Base-by-base conservation (phyloP, 805 yeast genomes). In the Phaffomyces antillensis region DNA sequence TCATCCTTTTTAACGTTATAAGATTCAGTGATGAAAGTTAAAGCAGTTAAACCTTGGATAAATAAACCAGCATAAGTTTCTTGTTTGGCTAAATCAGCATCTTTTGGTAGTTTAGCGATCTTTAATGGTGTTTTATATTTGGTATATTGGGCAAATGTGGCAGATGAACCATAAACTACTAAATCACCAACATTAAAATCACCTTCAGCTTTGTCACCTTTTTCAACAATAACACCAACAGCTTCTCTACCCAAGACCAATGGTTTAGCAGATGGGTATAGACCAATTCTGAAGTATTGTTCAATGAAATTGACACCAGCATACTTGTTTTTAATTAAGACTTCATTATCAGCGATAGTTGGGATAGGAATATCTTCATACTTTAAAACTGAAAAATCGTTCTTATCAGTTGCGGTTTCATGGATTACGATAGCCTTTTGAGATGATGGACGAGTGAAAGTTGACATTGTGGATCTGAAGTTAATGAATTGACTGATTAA, bases 261-360 rank as follows among this genome's bases (percentile, higher is more conserved):
- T 0, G 98, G 97, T 40, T 65, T 59, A 26, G 65, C 56, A 13
- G 70, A 56, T 8, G 86, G 84, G 58, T 90, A 90, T 6, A 83
- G 56, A 5, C 96, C 96, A 41, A 67, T 75, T 58, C 96, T 76
- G 68, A 85, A 86, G 65, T 89, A 90, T 5, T 79, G 70, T 56
- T 90, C 97, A 52, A 88, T 83, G 68, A 76, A 85, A 55, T 88
- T 88, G 56, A 88, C 67, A 31, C 98, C 98, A 12, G 89, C 73
- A 54, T 76, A 88, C 44, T 68, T 72, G 70, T 84, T 86, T 64
- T 83, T 82, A 58, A 90, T 71, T 40, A 90, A 68, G 11, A 90
- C 59, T 48, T 87, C 86, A 42, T 72, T 69, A 4, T 68, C 72
- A 6, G 65, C 30, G 42, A 83, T 69, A 37, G 65, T 59, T 4